These are phyloP conservation scores for Cercospora canescens DNA, from an alignment of 2,329 filamentous ascomycete genomes.

Conservation along the genomic window DNA sequence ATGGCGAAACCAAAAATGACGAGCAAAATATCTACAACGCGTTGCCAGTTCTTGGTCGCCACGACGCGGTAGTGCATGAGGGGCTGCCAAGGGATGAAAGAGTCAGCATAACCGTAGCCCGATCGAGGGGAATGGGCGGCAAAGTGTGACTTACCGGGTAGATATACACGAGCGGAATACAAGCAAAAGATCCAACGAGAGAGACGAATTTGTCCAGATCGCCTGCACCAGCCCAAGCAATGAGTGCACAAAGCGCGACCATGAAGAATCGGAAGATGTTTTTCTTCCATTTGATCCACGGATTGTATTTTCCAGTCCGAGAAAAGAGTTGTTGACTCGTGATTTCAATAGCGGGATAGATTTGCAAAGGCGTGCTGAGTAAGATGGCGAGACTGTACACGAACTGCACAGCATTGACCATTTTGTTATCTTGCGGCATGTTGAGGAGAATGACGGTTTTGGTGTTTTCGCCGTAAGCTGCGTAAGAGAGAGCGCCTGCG, in stretches of 20 bases:
- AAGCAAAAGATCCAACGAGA: conserved; percentile 94
- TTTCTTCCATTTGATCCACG: conserved; percentile 99
- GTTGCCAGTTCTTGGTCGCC: conserved; percentile 67
- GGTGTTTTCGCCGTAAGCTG: conserved; percentile 90
- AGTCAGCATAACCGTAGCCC: conserved; percentile 6
- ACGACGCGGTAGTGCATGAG: conserved; percentile 85
- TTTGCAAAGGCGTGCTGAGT: conserved; percentile 89
- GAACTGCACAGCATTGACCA: conserved; percentile 95
- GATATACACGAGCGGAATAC: conserved; percentile 94
- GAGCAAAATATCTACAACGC: conserved; percentile 70
- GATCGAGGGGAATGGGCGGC: neutral
- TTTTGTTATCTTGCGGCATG: conserved; percentile 89
- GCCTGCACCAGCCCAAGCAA: conserved; percentile 90
- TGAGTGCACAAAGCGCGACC: conserved; percentile 78
- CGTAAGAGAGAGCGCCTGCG: conserved; percentile 92
- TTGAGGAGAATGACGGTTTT: conserved; percentile 97
- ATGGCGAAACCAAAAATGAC: conserved; percentile 80
- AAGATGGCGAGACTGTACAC: conserved; percentile 98
- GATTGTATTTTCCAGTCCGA: conserved; percentile 93
- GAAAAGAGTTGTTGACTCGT: conserved; percentile 93
- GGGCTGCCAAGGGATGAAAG: conserved; percentile 58
- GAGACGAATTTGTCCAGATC: conserved; percentile 97
- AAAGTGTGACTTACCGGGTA: conserved; percentile 74
- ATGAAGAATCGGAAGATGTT: conserved; percentile 94
- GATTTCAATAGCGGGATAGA: conserved; percentile 97